A percentile compares a stretch with the other conserved stretches of the same genome.
These are phyloP conservation scores for Margaritispora aquatica DNA, from an alignment of 495 filamentous ascomycete genomes.

Conservation along the genomic window DNA sequence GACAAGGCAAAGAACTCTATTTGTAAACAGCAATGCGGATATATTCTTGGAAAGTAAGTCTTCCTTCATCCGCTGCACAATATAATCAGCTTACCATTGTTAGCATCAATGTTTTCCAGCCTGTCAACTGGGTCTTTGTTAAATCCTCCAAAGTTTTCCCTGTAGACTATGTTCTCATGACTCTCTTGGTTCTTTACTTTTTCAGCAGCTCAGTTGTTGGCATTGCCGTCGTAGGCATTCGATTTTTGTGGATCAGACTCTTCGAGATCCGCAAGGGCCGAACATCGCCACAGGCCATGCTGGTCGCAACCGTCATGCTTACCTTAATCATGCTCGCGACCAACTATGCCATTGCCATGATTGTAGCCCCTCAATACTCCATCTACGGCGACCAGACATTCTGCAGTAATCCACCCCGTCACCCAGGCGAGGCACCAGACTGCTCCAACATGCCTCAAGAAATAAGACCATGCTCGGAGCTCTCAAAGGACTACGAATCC, in stretches of 20 bases:
- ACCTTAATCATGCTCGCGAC: slow-evolving; percentile 82
- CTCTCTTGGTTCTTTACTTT: slow-evolving; percentile 72
- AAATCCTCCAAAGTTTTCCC: slow-evolving; percentile 79
- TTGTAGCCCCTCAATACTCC: slow-evolving; percentile 89
- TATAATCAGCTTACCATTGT: not conserved
- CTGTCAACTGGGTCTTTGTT: slow-evolving; percentile 86
- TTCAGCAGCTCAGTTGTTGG: slow-evolving; percentile 84
- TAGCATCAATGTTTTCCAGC: slow-evolving; percentile 89
- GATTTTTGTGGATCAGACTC: slow-evolving; percentile 89
- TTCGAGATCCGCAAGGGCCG: slow-evolving; percentile 86
- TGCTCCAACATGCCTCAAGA: slow-evolving; percentile 67
- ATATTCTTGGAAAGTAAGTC: slow-evolving; percentile 62
- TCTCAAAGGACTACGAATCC: slow-evolving; percentile 50
- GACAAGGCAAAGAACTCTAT: slow-evolving; percentile 94
- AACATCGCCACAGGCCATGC: slow-evolving; percentile 87
- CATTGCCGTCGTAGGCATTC: slow-evolving; percentile 79
- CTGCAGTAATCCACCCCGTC: slow-evolving; percentile 58
- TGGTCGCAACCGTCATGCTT: slow-evolving; percentile 84
- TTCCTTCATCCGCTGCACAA: not conserved
- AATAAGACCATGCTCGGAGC: slow-evolving; percentile 77
- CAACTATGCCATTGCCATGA: slow-evolving; percentile 86
- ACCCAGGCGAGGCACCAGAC: slow-evolving; percentile 60
- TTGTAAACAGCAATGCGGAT: slow-evolving; percentile 87
- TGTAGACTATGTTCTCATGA: slow-evolving; percentile 85
- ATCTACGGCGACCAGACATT: slow-evolving; percentile 94